A percentile compares a stretch with the other conserved stretches of the same genome.
Conservation (phyloP, 495 filamentous ascomycete species). For the Lichina pygmaea region DNA sequence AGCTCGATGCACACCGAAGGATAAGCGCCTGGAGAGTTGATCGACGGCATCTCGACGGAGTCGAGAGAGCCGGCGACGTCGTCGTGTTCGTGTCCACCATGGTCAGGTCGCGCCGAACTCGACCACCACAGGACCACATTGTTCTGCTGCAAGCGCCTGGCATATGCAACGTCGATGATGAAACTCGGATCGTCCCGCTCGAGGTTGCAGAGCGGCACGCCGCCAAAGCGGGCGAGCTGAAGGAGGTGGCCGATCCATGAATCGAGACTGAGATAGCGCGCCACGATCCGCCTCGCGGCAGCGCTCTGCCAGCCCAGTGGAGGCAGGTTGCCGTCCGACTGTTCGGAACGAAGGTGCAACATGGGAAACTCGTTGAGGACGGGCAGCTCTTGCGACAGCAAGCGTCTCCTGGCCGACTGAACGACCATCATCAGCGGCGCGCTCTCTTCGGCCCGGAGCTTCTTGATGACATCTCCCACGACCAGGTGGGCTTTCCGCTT, state of each 20-base stretch:
- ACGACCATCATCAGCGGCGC: constrained; percentile 61
- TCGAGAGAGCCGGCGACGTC: constrained; percentile 66
- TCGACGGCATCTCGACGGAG: constrained; percentile 74
- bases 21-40: constrained; percentile 82
- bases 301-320: constrained; percentile 86
- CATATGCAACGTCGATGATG: constrained; percentile 88
- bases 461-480: constrained; percentile 60
- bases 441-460: constrained; percentile 59
- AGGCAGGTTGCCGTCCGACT: constrained; percentile 62
- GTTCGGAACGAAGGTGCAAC: constrained; percentile 52
- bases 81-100: constrained; percentile 88
- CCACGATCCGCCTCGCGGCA: constrained; percentile 60
- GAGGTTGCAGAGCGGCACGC: constrained; percentile 84
- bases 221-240: constrained; percentile 68
- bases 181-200: constrained; percentile 84
- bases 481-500: constrained; percentile 70
- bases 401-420: constrained; percentile 62
- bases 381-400: constrained; percentile 64
- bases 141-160: constrained; percentile 65
- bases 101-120: constrained; percentile 55
- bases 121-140: constrained; percentile 99
- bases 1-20: constrained; percentile 93
- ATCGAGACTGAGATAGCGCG: constrained; percentile 70
- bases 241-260: constrained; percentile 78
- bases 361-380: constrained; percentile 64